A percentile compares a stretch with the other conserved stretches of the same genome.
phyloP scores from a whole-genome alignment of 805 yeast species.

The Brettanomyces anomalus region DNA sequence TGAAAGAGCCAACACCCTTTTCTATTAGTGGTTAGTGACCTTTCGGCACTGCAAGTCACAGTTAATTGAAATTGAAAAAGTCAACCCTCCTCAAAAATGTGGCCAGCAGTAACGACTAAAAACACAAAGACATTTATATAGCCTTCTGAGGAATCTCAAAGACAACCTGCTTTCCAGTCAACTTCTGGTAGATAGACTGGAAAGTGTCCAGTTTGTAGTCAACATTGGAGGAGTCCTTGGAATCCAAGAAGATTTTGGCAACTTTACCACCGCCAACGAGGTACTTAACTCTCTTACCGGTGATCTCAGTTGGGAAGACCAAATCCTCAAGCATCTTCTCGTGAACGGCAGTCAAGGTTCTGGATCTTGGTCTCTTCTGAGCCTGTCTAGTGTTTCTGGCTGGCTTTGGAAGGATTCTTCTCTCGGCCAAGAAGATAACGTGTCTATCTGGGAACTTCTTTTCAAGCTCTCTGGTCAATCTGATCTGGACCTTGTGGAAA shows the following conservation, averaged over 20 bases:
- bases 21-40: no score
- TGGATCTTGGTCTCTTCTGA: constrained; percentile 99
- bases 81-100: no score
- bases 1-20: no score
- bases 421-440: constrained; percentile 98
- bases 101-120: no score
- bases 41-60: no score
- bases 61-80: no score
- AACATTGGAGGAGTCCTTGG: constrained; percentile 93
- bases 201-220: constrained; percentile 99
- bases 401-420: constrained; percentile 99
- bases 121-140: neutral
- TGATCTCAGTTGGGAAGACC: constrained; percentile 98
- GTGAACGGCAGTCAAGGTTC: constrained; percentile 98
- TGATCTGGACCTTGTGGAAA: constrained; percentile 95
- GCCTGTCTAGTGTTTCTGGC: constrained; percentile 87
- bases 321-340: constrained; percentile 98
- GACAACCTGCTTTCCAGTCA: constrained; percentile 99
- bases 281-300: constrained; percentile 99
- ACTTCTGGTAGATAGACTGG: constrained; percentile 97
- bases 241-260: constrained; percentile 95
- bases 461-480: constrained; percentile 98
- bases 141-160: constrained; percentile 72
- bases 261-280: constrained; percentile 98
- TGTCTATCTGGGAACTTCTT: constrained; percentile 99